Base-by-base conservation (phyloP, 768 basidiomycete genomes). In the Lactifluus piperatus region DNA sequence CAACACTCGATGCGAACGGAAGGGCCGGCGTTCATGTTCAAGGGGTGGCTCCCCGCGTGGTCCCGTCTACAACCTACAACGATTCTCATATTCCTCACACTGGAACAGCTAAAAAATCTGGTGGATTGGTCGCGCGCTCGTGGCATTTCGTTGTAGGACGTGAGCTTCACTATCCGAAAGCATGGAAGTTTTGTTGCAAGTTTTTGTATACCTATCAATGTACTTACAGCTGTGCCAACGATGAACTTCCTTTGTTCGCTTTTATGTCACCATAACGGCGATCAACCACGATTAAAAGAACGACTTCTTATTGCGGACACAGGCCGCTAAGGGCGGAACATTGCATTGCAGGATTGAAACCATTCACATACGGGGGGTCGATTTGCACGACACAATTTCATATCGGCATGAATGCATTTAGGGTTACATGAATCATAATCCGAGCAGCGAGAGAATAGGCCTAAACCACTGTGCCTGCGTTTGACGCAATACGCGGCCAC, bases 401-500 rank as follows among this genome's bases (percentile, higher is more conserved):
- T 56, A 26, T 54, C 44, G 53, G 50, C 60, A 64, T 62, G 51
- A 29, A 45, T 22, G 29, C 34, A 51, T 49, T 57, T 62, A 59
- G 53, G 51, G 57, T 54, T 62, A 64, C 62, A 66, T 22, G 57
- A 55, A 65, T 63, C 32, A 55, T 41, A 34, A 49, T 36, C 51
- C 2, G 63, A 65, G 60, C 47, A 53, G 41, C 58, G 64, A 62
- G 63, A 24, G 32, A 24, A 52, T 27, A 65, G 14, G 60, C 66
- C 86, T 79, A 97, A 72, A 97, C 95, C 71, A 98, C 95, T 61
- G 95, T 97, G 70, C 94, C 94, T 60, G 94, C 94, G 75, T 97
- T 98, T 66, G 94, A 94, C 56, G 97, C 97, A 68, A 97, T 97
- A 90, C 94, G 93, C 58, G 92, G 95, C 97, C 95, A 97, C 57